These are phyloP conservation scores for Chionographis japonica DNA, from an alignment of 106 monocot genomes.

Conservation along the genomic window DNA sequence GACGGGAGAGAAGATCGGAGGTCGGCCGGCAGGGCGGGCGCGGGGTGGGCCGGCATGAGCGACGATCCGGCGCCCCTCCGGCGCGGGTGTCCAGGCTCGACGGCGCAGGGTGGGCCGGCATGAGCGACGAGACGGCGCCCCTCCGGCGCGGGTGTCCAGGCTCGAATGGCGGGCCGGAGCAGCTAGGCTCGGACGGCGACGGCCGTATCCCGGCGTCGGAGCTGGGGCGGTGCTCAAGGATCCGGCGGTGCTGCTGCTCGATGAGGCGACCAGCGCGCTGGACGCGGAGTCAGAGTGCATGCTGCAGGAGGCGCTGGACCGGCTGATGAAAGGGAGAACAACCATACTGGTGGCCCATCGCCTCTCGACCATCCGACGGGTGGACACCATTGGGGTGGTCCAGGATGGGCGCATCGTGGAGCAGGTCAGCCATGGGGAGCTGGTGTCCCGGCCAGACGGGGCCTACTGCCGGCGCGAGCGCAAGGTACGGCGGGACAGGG, in stretches of 20 bases:
- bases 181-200: too few relatives aligned
- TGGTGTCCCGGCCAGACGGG: conserved; percentile 47
- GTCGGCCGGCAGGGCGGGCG: too few relatives aligned
- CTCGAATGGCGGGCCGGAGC: too few relatives aligned
- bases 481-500: too few relatives aligned
- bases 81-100: too few relatives aligned
- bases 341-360: conserved; percentile 72
- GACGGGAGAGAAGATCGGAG: too few relatives aligned
- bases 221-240: conserved; percentile 73
- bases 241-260: conserved; percentile 55
- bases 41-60: too few relatives aligned
- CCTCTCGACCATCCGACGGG: conserved; percentile 57
- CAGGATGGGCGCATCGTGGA: conserved; percentile 72
- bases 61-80: too few relatives aligned
- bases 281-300: conserved; percentile 71
- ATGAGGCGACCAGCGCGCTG: conserved; percentile 78
- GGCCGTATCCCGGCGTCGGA: too few relatives aligned
- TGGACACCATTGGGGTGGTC: conserved; percentile 60
- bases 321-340: conserved; percentile 71
- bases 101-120: too few relatives aligned
- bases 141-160: too few relatives aligned
- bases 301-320: conserved; percentile 64
- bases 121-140: too few relatives aligned
- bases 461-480: conserved; percentile 60
- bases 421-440: conserved; percentile 58